Evolutionary conservation across 2,329 filamentous ascomycete genomes (phyloP).

Genomic region (Microascus cirrosus): DNA sequence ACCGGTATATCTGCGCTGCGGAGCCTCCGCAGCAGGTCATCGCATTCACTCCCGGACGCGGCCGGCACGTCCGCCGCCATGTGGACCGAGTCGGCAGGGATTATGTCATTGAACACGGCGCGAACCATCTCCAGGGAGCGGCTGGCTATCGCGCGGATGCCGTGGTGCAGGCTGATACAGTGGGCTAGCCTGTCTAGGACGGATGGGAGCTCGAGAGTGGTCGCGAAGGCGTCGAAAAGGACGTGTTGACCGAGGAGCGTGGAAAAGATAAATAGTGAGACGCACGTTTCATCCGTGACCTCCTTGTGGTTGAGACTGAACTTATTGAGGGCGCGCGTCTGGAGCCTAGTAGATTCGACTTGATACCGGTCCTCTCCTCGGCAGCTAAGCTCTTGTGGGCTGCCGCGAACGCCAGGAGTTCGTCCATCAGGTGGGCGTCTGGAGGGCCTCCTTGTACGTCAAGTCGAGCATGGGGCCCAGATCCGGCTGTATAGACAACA

Average conservation of each 20-base stretch:
- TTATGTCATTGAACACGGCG: neutral
- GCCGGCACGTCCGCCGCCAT: neutral
- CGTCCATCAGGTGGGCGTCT: constrained; percentile 31
- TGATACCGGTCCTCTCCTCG: constrained; percentile 15
- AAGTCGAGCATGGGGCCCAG: constrained; percentile 12
- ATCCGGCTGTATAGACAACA: constrained; percentile 10
- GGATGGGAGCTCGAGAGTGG: constrained; percentile 24
- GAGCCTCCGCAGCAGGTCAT: no score
- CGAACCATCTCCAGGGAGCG: constrained; percentile 17
- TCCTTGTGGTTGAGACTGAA: constrained; percentile 20
- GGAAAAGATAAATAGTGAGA: constrained; percentile 33
- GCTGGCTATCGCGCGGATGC: constrained; percentile 25
- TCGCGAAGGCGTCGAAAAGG: constrained; percentile 32
- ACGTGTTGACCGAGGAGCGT: constrained; percentile 31
- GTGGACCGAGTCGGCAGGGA: neutral
- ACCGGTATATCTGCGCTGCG: no score
- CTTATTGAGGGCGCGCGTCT: constrained; percentile 27
- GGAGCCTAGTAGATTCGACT: constrained; percentile 28
- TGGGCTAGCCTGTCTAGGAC: constrained; percentile 29
- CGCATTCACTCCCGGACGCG: no score
- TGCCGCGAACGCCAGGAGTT: constrained; percentile 32
- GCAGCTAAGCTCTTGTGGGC: constrained; percentile 23
- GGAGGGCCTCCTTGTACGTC: constrained; percentile 17
- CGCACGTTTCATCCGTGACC: constrained; percentile 15
- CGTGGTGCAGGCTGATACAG: constrained; percentile 28